Base-by-base conservation (phyloP, 257 asterid species). In the Primulina tabacum region DNA sequence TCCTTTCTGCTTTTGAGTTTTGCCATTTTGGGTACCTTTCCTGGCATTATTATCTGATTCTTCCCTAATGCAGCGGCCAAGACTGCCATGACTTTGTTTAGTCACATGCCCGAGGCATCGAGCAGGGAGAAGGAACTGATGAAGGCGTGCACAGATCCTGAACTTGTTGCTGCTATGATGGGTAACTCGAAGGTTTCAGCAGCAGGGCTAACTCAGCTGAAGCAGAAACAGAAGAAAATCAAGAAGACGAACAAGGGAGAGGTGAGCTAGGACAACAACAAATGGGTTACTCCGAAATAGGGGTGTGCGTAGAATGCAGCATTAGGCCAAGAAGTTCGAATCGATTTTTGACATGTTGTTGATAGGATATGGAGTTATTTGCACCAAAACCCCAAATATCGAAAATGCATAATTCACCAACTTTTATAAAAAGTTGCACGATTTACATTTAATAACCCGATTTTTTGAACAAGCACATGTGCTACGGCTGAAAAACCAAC, bases 61-160 rank as follows among this genome's bases (percentile, higher is more conserved):
- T 64, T 28, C 35, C 52, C 33, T 53, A 33, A 37, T 75, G 78
- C 95, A 92, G 99, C 99, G 82, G 99, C 93, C 17, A 93, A 93
- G 81, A 86, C 90, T 2, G 92, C 95, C 28, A 89, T 90, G 90
- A 88, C 82, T 80, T 83, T 90, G 84, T 93, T 90, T 64, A 73
- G 86, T 71, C 97, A 87, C 80, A 84, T 86, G 84, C 66, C 86
- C 0, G 99, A 90, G 75, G 86, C 99, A 18, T 78, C 92, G 26
- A 78, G 60, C 61, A 82, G 99, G 77, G 99, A 93, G 81, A 93
- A 89, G 85, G 98, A 92, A 81, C 55, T 92, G 75, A 92, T 92
- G 96, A 92, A 92, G 88, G 97, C 92, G 9, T 90, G 97, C 87
- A 90, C 98, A n/a, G 98, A 92, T 74, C 90, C 97, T 32, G 99